A percentile compares a stretch with the other conserved stretches of the same genome.
Evolutionary conservation across 148 eudicot species (phyloP).

Genomic region (Chenopodium album): DNA sequence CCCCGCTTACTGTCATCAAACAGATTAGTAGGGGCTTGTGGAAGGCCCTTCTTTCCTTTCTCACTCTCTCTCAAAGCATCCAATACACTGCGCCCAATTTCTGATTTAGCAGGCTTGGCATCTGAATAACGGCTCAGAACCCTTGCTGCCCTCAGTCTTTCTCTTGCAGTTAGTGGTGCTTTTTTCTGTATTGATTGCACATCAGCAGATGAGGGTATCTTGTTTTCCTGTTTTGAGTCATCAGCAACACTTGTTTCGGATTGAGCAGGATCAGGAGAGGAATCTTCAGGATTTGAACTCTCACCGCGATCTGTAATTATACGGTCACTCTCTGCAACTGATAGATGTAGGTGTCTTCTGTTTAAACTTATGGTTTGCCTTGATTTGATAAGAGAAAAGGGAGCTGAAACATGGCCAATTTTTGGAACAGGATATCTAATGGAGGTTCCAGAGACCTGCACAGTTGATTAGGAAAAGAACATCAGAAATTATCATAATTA

Average conservation of each 20-base stretch:
- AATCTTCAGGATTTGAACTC: constrained; percentile 31
- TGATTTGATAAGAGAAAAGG: constrained; percentile 27
- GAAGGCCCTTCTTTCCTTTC: constrained; percentile 82
- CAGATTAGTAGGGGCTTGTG: constrained; percentile 89
- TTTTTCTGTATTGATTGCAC: constrained; percentile 35
- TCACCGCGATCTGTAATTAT: constrained; percentile 35
- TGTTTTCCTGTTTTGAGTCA: constrained; percentile 20
- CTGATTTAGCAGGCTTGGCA: constrained; percentile 50
- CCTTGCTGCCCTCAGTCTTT: constrained; percentile 88
- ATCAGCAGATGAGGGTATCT: constrained; percentile 26
- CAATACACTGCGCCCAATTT: constrained; percentile 67
- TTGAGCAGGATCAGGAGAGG: constrained; percentile 14
- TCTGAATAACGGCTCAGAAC: constrained; percentile 79
- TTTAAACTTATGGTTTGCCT: constrained; percentile 27
- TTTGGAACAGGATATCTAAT: constrained; percentile 27
- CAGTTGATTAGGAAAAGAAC: background rate
- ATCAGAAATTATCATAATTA: constrained; percentile 9
- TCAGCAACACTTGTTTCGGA: constrained; percentile 21
- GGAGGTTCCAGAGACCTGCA: constrained; percentile 40
- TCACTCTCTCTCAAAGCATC: constrained; percentile 82
- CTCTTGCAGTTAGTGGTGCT: constrained; percentile 72
- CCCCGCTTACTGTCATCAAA: constrained; percentile 89
- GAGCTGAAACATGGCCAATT: constrained; percentile 30
- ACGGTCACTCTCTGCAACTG: constrained; percentile 55
- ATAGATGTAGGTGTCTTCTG: constrained; percentile 33